Percentiles rank a stretch among this genome's conserved stretches.
Conservation (phyloP, 225 moss, liverwort and hornwort genomes). For the Polytrichum formosum region DNA sequence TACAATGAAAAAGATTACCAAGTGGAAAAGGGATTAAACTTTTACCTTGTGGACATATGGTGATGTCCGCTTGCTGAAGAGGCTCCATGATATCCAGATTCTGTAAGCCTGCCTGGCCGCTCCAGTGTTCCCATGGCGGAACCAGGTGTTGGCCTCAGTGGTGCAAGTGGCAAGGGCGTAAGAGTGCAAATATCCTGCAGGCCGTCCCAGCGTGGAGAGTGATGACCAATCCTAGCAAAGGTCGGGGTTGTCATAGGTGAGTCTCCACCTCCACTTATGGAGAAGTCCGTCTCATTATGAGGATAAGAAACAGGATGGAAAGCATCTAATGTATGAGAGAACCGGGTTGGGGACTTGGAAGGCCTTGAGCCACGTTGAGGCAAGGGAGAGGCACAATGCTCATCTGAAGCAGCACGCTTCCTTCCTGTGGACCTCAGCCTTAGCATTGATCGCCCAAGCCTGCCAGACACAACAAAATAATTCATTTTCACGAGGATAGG, state of each 20-base stretch:
- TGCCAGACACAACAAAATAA: constrained; percentile 19
- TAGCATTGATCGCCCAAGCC: constrained; percentile 61
- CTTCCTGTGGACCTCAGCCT: constrained; percentile 66
- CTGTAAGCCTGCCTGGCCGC: constrained; percentile 59
- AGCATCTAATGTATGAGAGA: constrained; percentile 32
- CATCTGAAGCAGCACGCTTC: constrained; percentile 44
- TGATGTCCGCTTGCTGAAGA: constrained; percentile 41
- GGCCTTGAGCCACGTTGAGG: constrained; percentile 42
- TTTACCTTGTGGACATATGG: constrained; percentile 35
- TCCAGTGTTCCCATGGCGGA: constrained; percentile 69
- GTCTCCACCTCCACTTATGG: constrained; percentile 40
- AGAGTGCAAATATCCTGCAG: constrained; percentile 86
- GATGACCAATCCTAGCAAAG: constrained; percentile 67
- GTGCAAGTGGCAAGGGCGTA: constrained; percentile 72
- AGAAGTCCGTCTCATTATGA: constrained; percentile 53
- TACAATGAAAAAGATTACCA: no score
- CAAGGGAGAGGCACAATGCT: constrained; percentile 53
- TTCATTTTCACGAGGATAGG: no score
- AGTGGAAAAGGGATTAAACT: no score
- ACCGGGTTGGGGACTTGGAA: constrained; percentile 50
- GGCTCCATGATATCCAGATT: constrained; percentile 45
- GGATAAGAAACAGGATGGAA: constrained; percentile 42
- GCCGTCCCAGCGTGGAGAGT: constrained; percentile 88
- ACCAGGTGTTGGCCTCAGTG: constrained; percentile 70
- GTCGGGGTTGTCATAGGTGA: constrained; percentile 74